A percentile compares a stretch with the other conserved stretches of the same genome.
phyloP scores from a whole-genome alignment of 306 rosid genomes.

The Biancaea sappan region DNA sequence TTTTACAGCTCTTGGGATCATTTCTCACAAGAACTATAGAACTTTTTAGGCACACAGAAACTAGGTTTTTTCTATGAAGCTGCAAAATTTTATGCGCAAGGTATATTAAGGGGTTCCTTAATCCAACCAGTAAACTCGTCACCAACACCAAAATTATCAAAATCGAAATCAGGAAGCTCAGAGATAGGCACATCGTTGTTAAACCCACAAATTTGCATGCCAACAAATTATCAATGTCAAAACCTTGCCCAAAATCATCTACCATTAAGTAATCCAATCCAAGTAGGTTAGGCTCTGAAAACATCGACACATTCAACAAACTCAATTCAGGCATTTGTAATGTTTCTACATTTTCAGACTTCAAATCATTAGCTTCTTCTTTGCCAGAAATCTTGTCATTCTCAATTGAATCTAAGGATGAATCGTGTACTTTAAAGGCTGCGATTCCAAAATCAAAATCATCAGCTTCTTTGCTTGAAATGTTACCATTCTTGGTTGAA shows the following conservation, averaged over 20 bases:
- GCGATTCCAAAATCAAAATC: background rate
- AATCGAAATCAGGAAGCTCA: conserved; percentile 75
- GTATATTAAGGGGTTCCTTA: conserved; percentile 61
- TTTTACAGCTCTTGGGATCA: conserved; percentile 20
- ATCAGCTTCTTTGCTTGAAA: conserved; percentile 24
- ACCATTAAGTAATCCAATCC: conserved; percentile 43
- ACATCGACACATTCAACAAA: background rate
- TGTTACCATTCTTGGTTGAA: conserved; percentile 6
- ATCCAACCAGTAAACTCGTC: conserved; percentile 68
- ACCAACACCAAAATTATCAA: conserved; percentile 56
- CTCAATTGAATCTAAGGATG: conserved; percentile 46
- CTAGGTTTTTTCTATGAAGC: conserved; percentile 28
- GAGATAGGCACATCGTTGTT: conserved; percentile 51
- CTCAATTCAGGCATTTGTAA: background rate
- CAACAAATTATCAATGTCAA: conserved; percentile 45
- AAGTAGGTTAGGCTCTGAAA: conserved; percentile 19
- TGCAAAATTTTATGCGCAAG: conserved; percentile 68
- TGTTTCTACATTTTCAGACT: background rate
- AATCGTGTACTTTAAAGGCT: background rate
- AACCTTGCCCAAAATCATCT: conserved; percentile 42
- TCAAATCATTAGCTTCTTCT: conserved; percentile 35
- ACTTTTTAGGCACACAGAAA: background rate
- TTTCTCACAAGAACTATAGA: conserved; percentile 13
- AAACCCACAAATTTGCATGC: conserved; percentile 47
- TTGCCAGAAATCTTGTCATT: background rate